Conservation (phyloP, 192 early-diverging fungal species). For the Neocallimastix lanati region DNA sequence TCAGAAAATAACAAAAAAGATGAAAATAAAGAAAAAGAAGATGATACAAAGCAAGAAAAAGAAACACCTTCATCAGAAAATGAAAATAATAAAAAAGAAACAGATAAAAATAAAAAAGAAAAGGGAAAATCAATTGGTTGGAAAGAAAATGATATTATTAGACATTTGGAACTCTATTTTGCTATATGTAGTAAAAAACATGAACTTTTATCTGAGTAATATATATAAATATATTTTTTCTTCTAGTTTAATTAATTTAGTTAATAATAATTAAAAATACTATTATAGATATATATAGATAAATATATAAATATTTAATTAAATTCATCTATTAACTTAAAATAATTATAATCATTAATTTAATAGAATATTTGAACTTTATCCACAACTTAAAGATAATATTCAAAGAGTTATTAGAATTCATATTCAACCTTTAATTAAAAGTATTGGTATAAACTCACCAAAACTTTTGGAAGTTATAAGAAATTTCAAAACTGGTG, state of each 20-base stretch:
- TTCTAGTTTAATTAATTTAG: too few species aligned
- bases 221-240: not conserved
- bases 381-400: slow-evolving; percentile 9
- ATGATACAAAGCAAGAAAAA: not conserved
- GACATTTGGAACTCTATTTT: slow-evolving; percentile 56
- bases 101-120: not conserved
- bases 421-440: slow-evolving; percentile 45
- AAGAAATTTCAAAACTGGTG: slow-evolving; percentile 45
- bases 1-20: slow-evolving; percentile 1
- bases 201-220: slow-evolving; percentile 43
- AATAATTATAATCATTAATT: slow-evolving; percentile 1
- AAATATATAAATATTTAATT: too few species aligned
- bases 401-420: slow-evolving; percentile 31
- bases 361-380: slow-evolving; percentile 28
- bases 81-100: not conserved
- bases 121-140: slow-evolving; percentile 11
- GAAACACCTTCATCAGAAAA: not conserved
- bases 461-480: slow-evolving; percentile 31
- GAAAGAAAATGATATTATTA: slow-evolving; percentile 41
- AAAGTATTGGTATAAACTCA: slow-evolving; percentile 34
- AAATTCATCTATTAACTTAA: too few species aligned
- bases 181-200: slow-evolving; percentile 54
- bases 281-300: too few species aligned
- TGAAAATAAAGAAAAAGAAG: not conserved
- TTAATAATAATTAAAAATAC: too few species aligned